These are phyloP conservation scores for Biscutella auriculata DNA, from an alignment of 441 rosid genomes.

Conservation along the genomic window DNA sequence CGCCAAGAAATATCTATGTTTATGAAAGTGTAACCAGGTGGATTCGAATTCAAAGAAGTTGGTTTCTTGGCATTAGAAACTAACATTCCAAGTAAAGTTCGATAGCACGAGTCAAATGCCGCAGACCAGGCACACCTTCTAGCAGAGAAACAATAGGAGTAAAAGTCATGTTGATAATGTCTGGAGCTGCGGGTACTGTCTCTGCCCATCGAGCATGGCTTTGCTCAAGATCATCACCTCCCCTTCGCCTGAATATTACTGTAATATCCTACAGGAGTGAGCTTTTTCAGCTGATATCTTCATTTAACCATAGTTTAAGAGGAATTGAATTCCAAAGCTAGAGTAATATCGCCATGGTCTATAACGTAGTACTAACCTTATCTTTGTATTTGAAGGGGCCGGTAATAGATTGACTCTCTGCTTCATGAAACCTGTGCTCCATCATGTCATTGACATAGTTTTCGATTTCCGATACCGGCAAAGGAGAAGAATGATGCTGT, in stretches of 20 bases:
- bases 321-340: neutral
- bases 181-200: constrained; percentile 52
- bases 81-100: constrained; percentile 63
- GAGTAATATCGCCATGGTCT: constrained; percentile 2
- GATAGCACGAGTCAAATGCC: constrained; percentile 58
- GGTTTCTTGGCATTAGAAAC: constrained; percentile 11
- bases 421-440: constrained; percentile 43
- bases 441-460: constrained; percentile 49
- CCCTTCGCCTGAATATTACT: constrained; percentile 73
- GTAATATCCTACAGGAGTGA: constrained; percentile 64
- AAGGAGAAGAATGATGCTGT: constrained; percentile 64
- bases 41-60: neutral
- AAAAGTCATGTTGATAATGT: constrained; percentile 62
- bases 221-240: constrained; percentile 78
- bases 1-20: neutral
- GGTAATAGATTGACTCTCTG: constrained; percentile 35
- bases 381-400: constrained; percentile 58
- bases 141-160: constrained; percentile 53
- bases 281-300: constrained; percentile 20
- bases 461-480: constrained; percentile 45
- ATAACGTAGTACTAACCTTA: constrained; percentile 41
- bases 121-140: constrained; percentile 55
- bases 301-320: neutral
- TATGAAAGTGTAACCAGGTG: neutral
- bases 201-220: constrained; percentile 57